Base-by-base conservation (phyloP, 2,329 filamentous ascomycete genomes). In the Epicoccum sorghinum region DNA sequence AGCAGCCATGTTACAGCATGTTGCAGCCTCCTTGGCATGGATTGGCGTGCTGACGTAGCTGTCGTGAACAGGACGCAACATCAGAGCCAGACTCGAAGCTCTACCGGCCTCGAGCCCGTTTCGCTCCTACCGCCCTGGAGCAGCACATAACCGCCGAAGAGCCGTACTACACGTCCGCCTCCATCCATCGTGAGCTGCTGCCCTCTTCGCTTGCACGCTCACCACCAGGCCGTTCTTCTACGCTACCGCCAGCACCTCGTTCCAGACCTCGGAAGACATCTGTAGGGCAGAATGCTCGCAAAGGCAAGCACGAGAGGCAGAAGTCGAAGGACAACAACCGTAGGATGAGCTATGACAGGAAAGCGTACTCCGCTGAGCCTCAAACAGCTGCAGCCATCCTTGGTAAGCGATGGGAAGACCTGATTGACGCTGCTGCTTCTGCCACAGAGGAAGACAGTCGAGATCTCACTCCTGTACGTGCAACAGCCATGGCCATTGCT, bases 381-480 rank as follows among this genome's bases (percentile, higher is more conserved):
- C 85, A 88, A 52, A 86, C 85, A 18, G 88, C 89, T 55, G 89
- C 83, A 14, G 85, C 83, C 66, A 79, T 83, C 43, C 86, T 90
- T 76, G 92, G 91, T 61, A 96, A 95, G 78, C 84, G 93, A 67
- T 98, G 93, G 95, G 91, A 96, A 75, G 93, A 98, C 75, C 82
- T 98, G 57, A 96, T 98, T 61, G 93, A 97, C 75, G 93, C 93
- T 47, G 93, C 90, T 49, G 92, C 93, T 29, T 96, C 91, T 58
- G 92, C 93, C 25, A 96, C 91, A 3, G 93, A 96, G 77, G 93
- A 95, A 70, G 91, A 96, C 73, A 92, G 93, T 62, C 79, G 84
- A 70, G 93, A 96, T 75, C 85, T 93, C 72, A 96, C 91, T 72
- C 90, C 90, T 69, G 90, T 96, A 84, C 82, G 87, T 82, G 36